Evolutionary conservation across 169 alveolate genomes (phyloP).

Genomic region (Cyclospora cayetanensis): DNA sequence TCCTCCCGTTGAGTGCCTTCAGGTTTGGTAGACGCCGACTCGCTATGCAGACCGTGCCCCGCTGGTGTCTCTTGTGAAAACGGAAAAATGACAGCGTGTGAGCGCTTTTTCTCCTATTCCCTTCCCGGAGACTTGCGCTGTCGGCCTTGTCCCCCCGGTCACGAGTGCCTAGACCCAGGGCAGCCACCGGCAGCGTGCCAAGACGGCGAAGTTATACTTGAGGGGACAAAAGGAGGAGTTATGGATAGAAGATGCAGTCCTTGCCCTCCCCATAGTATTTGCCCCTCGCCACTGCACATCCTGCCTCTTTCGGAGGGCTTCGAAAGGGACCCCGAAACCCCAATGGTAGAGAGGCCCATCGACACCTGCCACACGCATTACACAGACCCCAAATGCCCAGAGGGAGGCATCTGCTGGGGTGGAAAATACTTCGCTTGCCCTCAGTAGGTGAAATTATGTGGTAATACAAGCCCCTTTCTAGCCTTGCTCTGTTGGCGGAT

Average conservation of each 20-base stretch:
- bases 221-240: neutral
- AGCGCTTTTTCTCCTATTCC: neutral
- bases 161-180: slow-evolving; percentile 1
- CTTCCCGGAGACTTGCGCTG: slow-evolving; percentile 28
- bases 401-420: slow-evolving; percentile 41
- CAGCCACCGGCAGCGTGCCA: slow-evolving; percentile 1
- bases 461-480: no score
- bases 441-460: neutral
- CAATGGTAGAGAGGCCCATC: neutral
- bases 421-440: slow-evolving; percentile 33
- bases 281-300: slow-evolving; percentile 10
- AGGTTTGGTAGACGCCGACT: neutral
- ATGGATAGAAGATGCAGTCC: slow-evolving; percentile 5
- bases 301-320: slow-evolving; percentile 13
- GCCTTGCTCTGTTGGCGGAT: no score
- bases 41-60: neutral
- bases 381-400: slow-evolving; percentile 37
- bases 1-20: no score
- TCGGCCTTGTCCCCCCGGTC: slow-evolving; percentile 38
- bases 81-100: neutral
- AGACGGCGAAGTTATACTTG: neutral
- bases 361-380: slow-evolving; percentile 7
- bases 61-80: neutral
- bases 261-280: neutral
- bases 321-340: neutral